Conservation (phyloP, 306 rosid genomes). For the Psophocarpus tetragonolobus region DNA sequence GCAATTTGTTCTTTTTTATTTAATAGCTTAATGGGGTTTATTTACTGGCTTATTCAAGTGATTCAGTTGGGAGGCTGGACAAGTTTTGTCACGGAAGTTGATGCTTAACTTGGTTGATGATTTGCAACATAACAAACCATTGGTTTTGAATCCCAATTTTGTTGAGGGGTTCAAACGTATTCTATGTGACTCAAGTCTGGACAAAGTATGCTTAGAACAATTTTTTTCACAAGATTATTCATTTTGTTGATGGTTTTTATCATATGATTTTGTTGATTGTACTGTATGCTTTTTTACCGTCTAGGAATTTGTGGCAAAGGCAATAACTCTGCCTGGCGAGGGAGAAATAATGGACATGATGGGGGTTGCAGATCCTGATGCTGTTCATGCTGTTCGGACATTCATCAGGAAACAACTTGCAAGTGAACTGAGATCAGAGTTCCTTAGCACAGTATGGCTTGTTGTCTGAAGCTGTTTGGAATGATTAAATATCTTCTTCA, state of each 20-base stretch:
- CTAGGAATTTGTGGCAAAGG: conserved; percentile 93
- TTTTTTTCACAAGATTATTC: conserved; percentile 9
- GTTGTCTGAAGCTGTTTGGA: conserved; percentile 27
- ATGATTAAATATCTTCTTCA: conserved; percentile 20
- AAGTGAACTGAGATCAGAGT: conserved; percentile 68
- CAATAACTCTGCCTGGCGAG: conserved; percentile 95
- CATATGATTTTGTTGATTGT: conserved; percentile 22
- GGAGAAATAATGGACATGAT: conserved; percentile 99
- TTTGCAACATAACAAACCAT: conserved; percentile 75
- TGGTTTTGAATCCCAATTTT: conserved; percentile 75
- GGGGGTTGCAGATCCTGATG: conserved; percentile 97
- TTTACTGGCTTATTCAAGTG: conserved; percentile 36
- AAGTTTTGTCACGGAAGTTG: conserved; percentile 79
- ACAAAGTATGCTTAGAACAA: conserved; percentile 58
- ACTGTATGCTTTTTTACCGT: conserved; percentile 24
- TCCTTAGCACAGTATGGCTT: conserved; percentile 63
- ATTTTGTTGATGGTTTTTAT: neutral
- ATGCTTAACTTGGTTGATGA: conserved; percentile 86
- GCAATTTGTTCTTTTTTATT: conserved; percentile 13
- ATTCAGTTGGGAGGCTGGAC: conserved; percentile 99
- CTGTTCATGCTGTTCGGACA: conserved; percentile 83
- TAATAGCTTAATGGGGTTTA: conserved; percentile 12
- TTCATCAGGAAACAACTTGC: conserved; percentile 94
- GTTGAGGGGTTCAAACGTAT: conserved; percentile 72
- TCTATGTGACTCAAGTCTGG: conserved; percentile 73